A percentile compares a stretch with the other conserved stretches of the same genome.
These are phyloP conservation scores for Tricholoma matsutake DNA, from an alignment of 768 basidiomycete genomes.

Conservation along the genomic window DNA sequence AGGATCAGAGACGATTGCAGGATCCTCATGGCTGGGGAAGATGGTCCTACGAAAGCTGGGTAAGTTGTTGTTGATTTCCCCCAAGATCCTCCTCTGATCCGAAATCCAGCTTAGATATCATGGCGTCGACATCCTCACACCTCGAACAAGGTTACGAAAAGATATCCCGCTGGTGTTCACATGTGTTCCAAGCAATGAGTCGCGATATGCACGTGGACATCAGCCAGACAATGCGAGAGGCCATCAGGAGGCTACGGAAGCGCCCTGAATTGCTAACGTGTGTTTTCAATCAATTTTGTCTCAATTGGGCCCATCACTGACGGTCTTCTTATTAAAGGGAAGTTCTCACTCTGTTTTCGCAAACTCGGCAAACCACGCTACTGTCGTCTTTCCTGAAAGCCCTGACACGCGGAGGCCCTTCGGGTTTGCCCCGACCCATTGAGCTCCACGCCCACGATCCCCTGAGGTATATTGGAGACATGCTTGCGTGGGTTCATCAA, in stretches of 20 bases:
- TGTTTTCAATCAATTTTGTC: constrained; percentile 14
- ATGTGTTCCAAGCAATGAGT: constrained; percentile 80
- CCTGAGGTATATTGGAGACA: constrained; percentile 93
- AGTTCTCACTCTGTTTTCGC: constrained; percentile 69
- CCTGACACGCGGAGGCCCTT: constrained; percentile 83
- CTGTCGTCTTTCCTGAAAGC: constrained; percentile 83
- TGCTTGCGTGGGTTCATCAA: constrained; percentile 99
- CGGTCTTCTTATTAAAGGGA: constrained; percentile 42
- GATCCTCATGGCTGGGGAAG: constrained; percentile 83
- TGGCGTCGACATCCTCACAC: constrained; percentile 74
- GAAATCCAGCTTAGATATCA: constrained; percentile 73
- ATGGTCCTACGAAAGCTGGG: constrained; percentile 76
- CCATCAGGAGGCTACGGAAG: constrained; percentile 67
- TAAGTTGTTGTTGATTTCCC: constrained; percentile 26
- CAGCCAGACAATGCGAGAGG: constrained; percentile 59
- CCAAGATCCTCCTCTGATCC: background rate
- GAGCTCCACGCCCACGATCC: constrained; percentile 99
- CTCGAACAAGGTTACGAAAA: constrained; percentile 92
- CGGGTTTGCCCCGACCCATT: constrained; percentile 86
- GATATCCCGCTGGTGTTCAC: constrained; percentile 78
- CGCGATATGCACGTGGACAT: constrained; percentile 76
- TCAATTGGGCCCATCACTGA: background rate
- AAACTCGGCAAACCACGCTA: constrained; percentile 78
- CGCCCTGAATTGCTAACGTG: constrained; percentile 79
- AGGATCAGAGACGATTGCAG: constrained; percentile 81